Evolutionary conservation across 768 basidiomycete species (phyloP).

Genomic region (Chlorophyllum brunneum): DNA sequence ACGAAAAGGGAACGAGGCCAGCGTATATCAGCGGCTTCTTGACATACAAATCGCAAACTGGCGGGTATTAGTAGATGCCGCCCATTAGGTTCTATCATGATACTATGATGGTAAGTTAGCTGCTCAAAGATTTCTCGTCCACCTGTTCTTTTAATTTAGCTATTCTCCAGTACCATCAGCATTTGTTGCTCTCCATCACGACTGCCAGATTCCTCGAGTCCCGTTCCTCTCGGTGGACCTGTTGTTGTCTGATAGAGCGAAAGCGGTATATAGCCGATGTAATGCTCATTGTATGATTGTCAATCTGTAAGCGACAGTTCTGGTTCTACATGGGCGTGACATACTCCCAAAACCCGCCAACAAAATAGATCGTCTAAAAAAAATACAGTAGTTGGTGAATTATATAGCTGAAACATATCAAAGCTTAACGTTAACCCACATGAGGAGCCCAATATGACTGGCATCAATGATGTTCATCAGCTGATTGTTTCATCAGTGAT

Average conservation of each 20-base stretch:
- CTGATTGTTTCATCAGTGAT: background rate
- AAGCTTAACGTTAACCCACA: slow-evolving; percentile 32
- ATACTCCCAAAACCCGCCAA: slow-evolving; percentile 51
- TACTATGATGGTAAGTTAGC: too few species aligned
- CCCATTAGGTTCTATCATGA: background rate
- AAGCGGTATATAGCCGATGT: slow-evolving; percentile 48
- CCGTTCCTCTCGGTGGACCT: slow-evolving; percentile 15
- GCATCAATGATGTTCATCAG: background rate
- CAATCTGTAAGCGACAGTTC: slow-evolving; percentile 2
- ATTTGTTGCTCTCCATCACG: background rate
- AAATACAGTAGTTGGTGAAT: too few species aligned
- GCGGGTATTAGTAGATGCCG: background rate
- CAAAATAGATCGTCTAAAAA: slow-evolving; percentile 44
- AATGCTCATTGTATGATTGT: slow-evolving; percentile 32
- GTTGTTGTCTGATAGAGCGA: slow-evolving; percentile 39
- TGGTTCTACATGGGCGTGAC: slow-evolving; percentile 15
- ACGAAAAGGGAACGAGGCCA: slow-evolving; percentile 11
- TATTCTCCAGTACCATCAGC: background rate
- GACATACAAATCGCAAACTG: slow-evolving; percentile 6
- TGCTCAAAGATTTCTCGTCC: background rate
- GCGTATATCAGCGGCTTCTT: slow-evolving; percentile 7
- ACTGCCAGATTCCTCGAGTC: background rate
- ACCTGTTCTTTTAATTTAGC: too few species aligned
- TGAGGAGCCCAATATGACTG: slow-evolving; percentile 54
- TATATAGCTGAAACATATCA: too few species aligned